Evolutionary conservation across 306 rosid species (phyloP), one percentile per base, ranked within the genome.

Genomic region (Cicer pinnatifidum): DNA sequence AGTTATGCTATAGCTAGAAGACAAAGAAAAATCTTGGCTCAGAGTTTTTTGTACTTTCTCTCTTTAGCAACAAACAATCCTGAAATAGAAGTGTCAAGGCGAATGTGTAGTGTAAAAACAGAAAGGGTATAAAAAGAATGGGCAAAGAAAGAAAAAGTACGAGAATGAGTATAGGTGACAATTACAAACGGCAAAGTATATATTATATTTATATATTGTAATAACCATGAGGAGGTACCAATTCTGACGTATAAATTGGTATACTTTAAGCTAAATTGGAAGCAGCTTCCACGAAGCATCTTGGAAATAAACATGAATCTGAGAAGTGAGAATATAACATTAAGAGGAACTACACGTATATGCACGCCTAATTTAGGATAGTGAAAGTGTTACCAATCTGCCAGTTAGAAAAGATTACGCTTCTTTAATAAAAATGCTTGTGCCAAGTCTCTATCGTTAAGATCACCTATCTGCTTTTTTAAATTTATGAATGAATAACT

Each of bases 241-340:
- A 23, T 66, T 70, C 5, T 39, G 7, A 17, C 28, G 10, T 54
- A 4, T 12, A 70, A 38, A 15, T 1, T 59, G 43, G 66, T 59
- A 35, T 61, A 61, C 12, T 38, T 63, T 16, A n/a, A 72, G 2
- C 20, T 48, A 69, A 20, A 33, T 0, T 33, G 20, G 15, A 3
- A 35, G 46, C 11, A 61, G 23, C 45, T 50, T 74, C 71, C 53
- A 63, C 39, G 71, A 74, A 74, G 52, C 39, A 62, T 37, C 63
- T 1, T 51, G 0, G 53, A 54, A 53, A 6, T 15, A 19, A 43
- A 0, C 16, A 43, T 40, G 15, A 61, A 38, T n/a, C n/a, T 13
- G 67, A 12, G 67, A 60, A 60, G 0, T 13, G 67, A 12, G 67
- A 60, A 60, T 0, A 1, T 0, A 58, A 12, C 16, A 11, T 12